Base-by-base conservation (phyloP, 2,329 filamentous ascomycete species). In the Monosporascus sp. region DNA sequence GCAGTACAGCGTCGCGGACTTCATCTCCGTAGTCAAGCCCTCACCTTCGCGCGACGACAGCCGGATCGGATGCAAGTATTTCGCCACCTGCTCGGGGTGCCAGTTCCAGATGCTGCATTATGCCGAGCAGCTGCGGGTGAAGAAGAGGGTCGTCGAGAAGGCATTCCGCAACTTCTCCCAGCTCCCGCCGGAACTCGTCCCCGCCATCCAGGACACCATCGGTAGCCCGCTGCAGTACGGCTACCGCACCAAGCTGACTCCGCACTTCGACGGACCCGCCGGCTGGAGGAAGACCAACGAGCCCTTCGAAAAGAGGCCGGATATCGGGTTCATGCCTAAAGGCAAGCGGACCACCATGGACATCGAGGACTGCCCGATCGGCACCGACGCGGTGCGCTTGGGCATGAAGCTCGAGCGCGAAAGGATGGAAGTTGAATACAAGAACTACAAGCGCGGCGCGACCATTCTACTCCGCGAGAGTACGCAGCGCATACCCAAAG, bases 51-150 rank as follows among this genome's bases (percentile, higher is more conserved):
- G 94, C 63, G 87, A 96, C 64, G 88, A 94, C 64, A 78, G 80
- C 38, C 83, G 89, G 22, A 80, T 96, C 61, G 80, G 80, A 53
- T 99, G 94, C 76, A 81, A 83, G 63, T 97, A 99, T 77, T 99
- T 99, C 67, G 77, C 84, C 41, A 81, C 79, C 52, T 99, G 94
- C 72, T 90, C 88, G 9, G 94, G 94, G 34, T 99, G 94, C 69
- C 94, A 99, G 73, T 92, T 97, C 71, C 94, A 99, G 75, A 97
- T 97, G 90, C 82, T 99, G 58, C 84, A 90, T 52, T 97, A 97
- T 70, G 73, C 81, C 31, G 88, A 91, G 63, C 94, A 99, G 70
- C 82, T 99, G 27, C 78, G 77, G 45, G 87, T 93, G 72, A 99
- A 99, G 77, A 85, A 82, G 67, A 80, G 82, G 55, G 88, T 97